Evolutionary conservation across 139 green algal genomes (phyloP), one percentile per base, ranked within the genome.

Genomic region (Closterium sp.): DNA sequence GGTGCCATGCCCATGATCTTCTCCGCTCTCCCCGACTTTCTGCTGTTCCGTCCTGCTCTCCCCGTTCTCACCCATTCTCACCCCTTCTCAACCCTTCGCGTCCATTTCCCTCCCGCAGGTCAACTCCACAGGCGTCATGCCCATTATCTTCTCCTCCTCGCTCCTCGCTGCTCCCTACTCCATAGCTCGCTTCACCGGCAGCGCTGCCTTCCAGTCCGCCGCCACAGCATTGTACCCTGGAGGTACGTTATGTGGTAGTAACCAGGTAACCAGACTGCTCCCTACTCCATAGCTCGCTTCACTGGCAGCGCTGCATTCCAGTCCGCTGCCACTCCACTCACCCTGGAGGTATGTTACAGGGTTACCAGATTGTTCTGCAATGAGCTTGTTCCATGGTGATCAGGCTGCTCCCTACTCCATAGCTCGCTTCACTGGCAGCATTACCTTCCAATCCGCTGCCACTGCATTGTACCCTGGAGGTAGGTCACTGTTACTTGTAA

Each of bases 81-180:
- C 43, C 43, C 21, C 43, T 66, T 25, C 43, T 66, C 43, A 25
- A 1, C 9, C 4, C 55, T 28, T 28, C 55, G n/a, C n/a, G n/a
- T n/a, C n/a, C n/a, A n/a, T n/a, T 28, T 19, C 55, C 55, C 55
- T 19, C 16, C 84, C 34, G 88, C 88, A 91, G 88, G 94, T 98
- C n/a, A 98, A 98, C 91, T 96, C 96, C 7, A 97, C 97, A 10
- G 98, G 98, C 76, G 98, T 99, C 19, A 99, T 99, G 98, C 98
- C 98, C 0, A 97, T 99, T 94, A 99, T 99, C 94, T 99, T 99
- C 93, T 95, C 97, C 10, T 98, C 97, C 9, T 98, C 97, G 4
- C 94, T 99, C 81, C 95, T 99, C 38, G 96, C 97, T 0, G 94
- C 98, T 64, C 98, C 98, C n/a, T 93, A 96, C 19, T 96, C 95